phyloP scores from a whole-genome alignment of 371 early-diverging fungal species.

The Mucor irregularis region DNA sequence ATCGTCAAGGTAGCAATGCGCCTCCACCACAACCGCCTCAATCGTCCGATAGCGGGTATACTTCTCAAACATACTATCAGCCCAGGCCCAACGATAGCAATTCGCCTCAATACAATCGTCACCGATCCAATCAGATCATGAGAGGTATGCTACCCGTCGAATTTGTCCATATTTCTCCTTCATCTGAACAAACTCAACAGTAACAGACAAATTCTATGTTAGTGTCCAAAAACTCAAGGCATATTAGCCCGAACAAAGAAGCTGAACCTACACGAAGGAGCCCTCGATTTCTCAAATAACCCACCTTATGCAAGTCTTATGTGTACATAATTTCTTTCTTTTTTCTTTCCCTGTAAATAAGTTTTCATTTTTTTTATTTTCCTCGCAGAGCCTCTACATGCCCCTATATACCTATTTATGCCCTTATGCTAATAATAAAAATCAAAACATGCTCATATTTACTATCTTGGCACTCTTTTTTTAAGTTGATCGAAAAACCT shows the following conservation, averaged over 20 bases:
- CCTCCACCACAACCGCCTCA: background rate
- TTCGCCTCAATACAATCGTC: background rate
- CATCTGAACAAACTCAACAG: too few relatives aligned
- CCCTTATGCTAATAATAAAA: too few relatives aligned
- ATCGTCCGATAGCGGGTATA: conserved; percentile 18
- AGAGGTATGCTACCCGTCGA: conserved; percentile 27
- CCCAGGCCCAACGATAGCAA: background rate
- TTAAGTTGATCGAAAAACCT: too few relatives aligned
- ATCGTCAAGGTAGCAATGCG: too few relatives aligned
- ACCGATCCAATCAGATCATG: conserved; percentile 25
- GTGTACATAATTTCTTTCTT: background rate
- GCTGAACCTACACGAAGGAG: background rate
- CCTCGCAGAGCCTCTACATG: too few relatives aligned
- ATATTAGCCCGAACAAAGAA: too few relatives aligned
- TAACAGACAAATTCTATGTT: too few relatives aligned
- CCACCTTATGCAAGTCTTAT: background rate
- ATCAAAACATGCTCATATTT: too few relatives aligned
- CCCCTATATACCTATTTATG: too few relatives aligned
- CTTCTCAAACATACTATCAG: conserved; percentile 6
- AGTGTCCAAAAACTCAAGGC: too few relatives aligned
- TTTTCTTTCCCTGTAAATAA: background rate
- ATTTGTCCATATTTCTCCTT: conserved; percentile 4
- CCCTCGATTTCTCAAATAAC: background rate
- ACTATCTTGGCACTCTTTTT: too few relatives aligned
- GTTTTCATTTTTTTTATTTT: too few relatives aligned